Evolutionary conservation across 176 grass and related monocot species (phyloP), one percentile per base, ranked within the genome.

Genomic region (Microstegium vimineum): DNA sequence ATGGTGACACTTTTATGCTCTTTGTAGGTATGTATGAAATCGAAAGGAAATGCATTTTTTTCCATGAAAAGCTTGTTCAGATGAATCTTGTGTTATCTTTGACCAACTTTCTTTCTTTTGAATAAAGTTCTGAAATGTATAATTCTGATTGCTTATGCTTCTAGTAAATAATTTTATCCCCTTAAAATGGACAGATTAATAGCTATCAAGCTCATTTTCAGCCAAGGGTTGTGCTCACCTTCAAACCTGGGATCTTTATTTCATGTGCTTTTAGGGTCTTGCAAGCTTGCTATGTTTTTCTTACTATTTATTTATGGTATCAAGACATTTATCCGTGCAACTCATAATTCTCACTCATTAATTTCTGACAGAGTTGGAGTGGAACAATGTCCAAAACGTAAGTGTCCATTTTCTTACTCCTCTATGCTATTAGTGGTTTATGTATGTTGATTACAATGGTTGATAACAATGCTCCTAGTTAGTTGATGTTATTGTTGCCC

Each of bases 331-430:
- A 42, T 71, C 32, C 22, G 0, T 43, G 68, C 27, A 66, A 0
- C 27, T 63, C 5, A 7, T 26, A 81, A 52, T 63, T 81, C 82
- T 85, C 33, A 76, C 31, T 76, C 79, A 34, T 5, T 54, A 76
- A 45, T 85, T 52, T 77, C 15, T 87, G 17, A 43, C 90, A 98
- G 95, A 88, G 95, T 85, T 98, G 90, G 69, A 93, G 66, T 64
- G 86, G 86, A 83, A 86, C 92, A 85, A 82, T 90, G 35, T 89
- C 95, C 34, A 79, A 94, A 69, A 86, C 88, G 95, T 98, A 87
- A 93, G 95, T 94, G 6, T 47, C 57, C 8, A 8, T 46, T 73
- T 15, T 22, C 26, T 76, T 52, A 2, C 9, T 36, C n/a, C 10
- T 14, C 20, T 60, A 20, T 59, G 20, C 75, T 10, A 51, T 27